These are phyloP conservation scores for Talinum fruticosum DNA, from an alignment of 148 eudicot species.

Conservation along the genomic window DNA sequence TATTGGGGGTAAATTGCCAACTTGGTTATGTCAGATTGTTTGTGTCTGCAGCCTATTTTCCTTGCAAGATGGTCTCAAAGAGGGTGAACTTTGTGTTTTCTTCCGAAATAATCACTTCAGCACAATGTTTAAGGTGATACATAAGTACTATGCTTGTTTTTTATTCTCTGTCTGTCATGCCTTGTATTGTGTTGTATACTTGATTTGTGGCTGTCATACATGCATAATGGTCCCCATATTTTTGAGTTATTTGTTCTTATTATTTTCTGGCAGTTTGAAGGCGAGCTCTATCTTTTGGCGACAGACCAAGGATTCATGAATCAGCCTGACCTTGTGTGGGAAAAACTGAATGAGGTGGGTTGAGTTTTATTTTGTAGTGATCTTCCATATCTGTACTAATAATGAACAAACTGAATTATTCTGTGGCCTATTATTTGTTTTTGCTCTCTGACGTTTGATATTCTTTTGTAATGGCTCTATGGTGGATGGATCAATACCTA, in stretches of 20 bases:
- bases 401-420: neutral
- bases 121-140: constrained; percentile 89
- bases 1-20: neutral
- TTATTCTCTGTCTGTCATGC: neutral
- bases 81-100: constrained; percentile 87
- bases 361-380: neutral
- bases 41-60: constrained; percentile 57
- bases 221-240: neutral
- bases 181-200: neutral
- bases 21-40: constrained; percentile 7
- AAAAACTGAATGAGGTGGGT: constrained; percentile 89
- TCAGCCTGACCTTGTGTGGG: constrained; percentile 97
- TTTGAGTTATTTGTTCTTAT: constrained; percentile 13
- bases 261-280: constrained; percentile 59
- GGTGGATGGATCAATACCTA: too few relatives aligned
- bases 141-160: constrained; percentile 8
- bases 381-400: neutral
- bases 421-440: neutral
- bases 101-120: constrained; percentile 98
- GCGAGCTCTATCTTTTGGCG: constrained; percentile 71
- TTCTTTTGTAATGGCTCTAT: neutral
- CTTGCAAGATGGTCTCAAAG: constrained; percentile 79
- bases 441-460: neutral
- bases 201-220: neutral
- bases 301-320: constrained; percentile 91